Evolutionary conservation across 2,329 filamentous ascomycete genomes (phyloP).

Genomic region (Neofusicoccum parvum): DNA sequence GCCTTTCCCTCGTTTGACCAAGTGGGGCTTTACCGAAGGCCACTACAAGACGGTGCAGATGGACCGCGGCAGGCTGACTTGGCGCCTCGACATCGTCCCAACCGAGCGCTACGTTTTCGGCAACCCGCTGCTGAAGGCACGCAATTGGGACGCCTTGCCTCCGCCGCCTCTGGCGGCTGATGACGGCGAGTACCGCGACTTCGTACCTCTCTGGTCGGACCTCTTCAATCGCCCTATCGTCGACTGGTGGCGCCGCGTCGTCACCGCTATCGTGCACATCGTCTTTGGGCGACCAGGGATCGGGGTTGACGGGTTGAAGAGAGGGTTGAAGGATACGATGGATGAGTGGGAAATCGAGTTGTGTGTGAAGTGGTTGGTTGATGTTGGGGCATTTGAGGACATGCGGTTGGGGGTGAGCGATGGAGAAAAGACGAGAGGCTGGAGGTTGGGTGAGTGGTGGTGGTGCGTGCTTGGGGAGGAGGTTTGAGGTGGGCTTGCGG

Average conservation of each 20-base stretch:
- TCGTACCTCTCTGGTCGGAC: slow-evolving; percentile 71
- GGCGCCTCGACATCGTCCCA: slow-evolving; percentile 62
- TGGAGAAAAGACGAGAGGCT: slow-evolving; percentile 32
- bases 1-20: slow-evolving; percentile 47
- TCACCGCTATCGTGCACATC: slow-evolving; percentile 64
- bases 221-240: slow-evolving; percentile 63
- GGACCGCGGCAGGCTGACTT: slow-evolving; percentile 66
- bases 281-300: slow-evolving; percentile 63
- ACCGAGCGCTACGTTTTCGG: slow-evolving; percentile 62
- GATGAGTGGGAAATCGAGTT: slow-evolving; percentile 23
- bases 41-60: slow-evolving; percentile 72
- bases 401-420: slow-evolving; percentile 44
- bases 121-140: slow-evolving; percentile 47
- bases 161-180: slow-evolving; percentile 30
- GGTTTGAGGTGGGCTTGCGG: neutral
- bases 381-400: slow-evolving; percentile 33
- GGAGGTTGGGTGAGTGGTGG: slow-evolving; percentile 21
- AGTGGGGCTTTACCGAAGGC: slow-evolving; percentile 70
- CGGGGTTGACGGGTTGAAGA: slow-evolving; percentile 29
- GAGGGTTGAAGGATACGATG: slow-evolving; percentile 35
- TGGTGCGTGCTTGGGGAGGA: slow-evolving; percentile 7
- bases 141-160: slow-evolving; percentile 28
- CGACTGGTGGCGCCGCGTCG: slow-evolving; percentile 64
- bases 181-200: slow-evolving; percentile 43
- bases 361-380: slow-evolving; percentile 22